Conservation (phyloP, 345 rosid species). For the Syzygium jambos region DNA sequence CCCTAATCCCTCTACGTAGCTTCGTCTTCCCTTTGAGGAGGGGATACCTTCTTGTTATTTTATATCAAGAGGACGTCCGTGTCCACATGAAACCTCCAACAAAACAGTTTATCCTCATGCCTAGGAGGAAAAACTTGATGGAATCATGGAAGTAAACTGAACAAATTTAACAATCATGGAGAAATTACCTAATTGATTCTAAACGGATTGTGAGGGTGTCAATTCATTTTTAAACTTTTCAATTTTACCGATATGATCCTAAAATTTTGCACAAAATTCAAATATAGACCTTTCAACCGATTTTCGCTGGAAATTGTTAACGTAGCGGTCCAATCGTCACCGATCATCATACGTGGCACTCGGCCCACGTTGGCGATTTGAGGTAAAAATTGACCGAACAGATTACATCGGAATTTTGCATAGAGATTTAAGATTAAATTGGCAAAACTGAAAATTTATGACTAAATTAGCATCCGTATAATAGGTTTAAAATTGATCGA, state of each 20-base stretch:
- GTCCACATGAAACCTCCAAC: too few relatives aligned
- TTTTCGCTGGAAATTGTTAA: fast-evolving
- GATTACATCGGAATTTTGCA: fast-evolving
- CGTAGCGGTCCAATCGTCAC: fast-evolving
- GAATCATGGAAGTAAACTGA: not conserved
- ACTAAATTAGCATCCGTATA: fast-evolving
- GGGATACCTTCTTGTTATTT: too few relatives aligned
- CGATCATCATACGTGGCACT: fast-evolving
- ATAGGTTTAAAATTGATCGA: not conserved
- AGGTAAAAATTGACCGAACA: fast-evolving
- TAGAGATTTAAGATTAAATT: fast-evolving
- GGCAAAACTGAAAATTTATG: fast-evolving
- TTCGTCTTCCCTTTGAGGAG: too few relatives aligned
- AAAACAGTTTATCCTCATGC: too few relatives aligned
- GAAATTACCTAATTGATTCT: not conserved
- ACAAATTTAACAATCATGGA: not conserved
- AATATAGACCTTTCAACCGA: fast-evolving
- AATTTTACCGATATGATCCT: fast-evolving
- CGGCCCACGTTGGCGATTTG: not conserved
- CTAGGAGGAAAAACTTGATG: not conserved
- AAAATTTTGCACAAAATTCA: fast-evolving
- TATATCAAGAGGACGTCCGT: too few relatives aligned
- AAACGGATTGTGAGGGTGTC: not conserved
- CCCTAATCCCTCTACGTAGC: too few relatives aligned
- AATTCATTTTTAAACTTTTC: fast-evolving